Conservation (phyloP, 2,329 filamentous ascomycete genomes). For the Cordyceps cateniannulata region DNA sequence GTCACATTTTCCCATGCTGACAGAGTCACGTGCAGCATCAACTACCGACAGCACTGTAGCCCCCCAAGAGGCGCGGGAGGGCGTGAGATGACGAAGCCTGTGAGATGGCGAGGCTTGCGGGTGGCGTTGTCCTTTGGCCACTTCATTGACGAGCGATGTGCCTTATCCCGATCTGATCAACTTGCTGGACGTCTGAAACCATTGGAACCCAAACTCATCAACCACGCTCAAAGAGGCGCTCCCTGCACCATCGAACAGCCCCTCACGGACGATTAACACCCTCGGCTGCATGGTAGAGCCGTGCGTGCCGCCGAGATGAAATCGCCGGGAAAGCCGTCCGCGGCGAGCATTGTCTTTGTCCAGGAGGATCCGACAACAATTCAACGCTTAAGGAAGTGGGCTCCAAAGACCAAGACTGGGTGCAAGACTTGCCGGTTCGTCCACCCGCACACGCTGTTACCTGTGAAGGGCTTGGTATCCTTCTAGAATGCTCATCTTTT, state of each 20-base stretch:
- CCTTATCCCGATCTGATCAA: background rate
- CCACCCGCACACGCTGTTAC: background rate
- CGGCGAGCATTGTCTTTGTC: background rate
- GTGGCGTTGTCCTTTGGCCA: background rate
- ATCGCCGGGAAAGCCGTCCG: background rate
- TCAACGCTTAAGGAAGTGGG: slow-evolving; percentile 5
- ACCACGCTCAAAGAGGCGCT: too few species aligned
- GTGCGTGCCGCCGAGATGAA: background rate
- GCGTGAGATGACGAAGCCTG: background rate
- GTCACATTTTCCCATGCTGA: background rate
- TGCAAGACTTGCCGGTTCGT: slow-evolving; percentile 11
- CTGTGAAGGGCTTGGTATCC: background rate
- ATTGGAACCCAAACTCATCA: background rate
- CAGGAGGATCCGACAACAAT: slow-evolving; percentile 5
- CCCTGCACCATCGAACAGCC: background rate
- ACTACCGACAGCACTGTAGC: background rate
- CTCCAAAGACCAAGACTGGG: slow-evolving; percentile 8
- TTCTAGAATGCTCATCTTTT: background rate
- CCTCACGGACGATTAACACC: background rate
- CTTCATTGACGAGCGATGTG: background rate
- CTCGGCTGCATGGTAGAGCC: background rate
- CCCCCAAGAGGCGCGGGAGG: background rate
- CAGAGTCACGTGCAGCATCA: background rate
- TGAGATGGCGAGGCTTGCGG: background rate
- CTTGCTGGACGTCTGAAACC: too few species aligned